phyloP scores from a whole-genome alignment of 768 basidiomycete genomes.

The Leccinum subtestaceum region DNA sequence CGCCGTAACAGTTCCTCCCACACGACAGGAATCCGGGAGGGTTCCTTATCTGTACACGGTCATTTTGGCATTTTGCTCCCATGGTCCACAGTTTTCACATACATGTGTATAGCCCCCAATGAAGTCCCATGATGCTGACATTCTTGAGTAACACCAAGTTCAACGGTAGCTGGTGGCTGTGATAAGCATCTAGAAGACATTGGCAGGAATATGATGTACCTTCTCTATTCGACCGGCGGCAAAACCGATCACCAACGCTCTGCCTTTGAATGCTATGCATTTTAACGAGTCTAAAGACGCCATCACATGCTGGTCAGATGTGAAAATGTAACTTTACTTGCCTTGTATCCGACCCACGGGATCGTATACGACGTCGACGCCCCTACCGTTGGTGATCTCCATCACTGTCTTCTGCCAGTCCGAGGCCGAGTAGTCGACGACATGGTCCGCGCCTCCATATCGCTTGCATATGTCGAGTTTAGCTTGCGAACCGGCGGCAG shows the following conservation, averaged over 20 bases:
- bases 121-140: constrained; percentile 76
- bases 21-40: constrained; percentile 57
- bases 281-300: constrained; percentile 68
- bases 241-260: constrained; percentile 88
- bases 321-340: constrained; percentile 20
- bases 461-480: constrained; percentile 79
- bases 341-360: constrained; percentile 80
- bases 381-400: constrained; percentile 76
- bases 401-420: constrained; percentile 92
- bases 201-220: neutral
- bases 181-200: constrained; percentile 4
- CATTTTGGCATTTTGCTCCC: neutral
- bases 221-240: constrained; percentile 26
- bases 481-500: constrained; percentile 74
- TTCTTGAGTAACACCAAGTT: constrained; percentile 85
- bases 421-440: constrained; percentile 70
- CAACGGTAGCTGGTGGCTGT: constrained; percentile 63
- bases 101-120: constrained; percentile 84
- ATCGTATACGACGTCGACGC: constrained; percentile 85
- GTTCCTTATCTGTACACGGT: constrained; percentile 55
- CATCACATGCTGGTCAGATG: neutral
- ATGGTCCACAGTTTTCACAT: constrained; percentile 26
- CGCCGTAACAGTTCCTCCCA: constrained; percentile 71
- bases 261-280: constrained; percentile 93
- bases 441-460: constrained; percentile 79